A percentile compares a stretch with the other conserved stretches of the same genome.
phyloP scores from a whole-genome alignment of 257 asterid genomes.

The Solanum piurae region DNA sequence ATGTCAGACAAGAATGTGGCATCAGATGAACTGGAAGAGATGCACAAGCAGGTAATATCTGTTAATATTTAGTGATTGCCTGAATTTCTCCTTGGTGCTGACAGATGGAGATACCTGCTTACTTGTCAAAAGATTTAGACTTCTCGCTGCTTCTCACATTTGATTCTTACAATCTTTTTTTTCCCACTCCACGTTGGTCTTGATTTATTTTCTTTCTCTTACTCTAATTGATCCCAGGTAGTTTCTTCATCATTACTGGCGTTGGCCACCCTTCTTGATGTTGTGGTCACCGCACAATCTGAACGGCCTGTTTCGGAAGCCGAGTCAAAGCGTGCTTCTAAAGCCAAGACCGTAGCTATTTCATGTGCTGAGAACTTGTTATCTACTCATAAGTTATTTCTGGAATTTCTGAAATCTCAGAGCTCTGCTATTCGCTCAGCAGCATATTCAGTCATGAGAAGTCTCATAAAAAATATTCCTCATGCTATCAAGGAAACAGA shows the following conservation, averaged over 20 bases:
- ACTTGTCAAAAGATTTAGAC: not conserved
- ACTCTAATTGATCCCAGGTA: conserved; percentile 44
- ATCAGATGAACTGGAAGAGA: conserved; percentile 85
- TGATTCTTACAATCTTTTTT: not conserved
- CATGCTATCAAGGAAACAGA: conserved; percentile 59
- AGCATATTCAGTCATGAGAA: conserved; percentile 62
- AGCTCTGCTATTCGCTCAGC: conserved; percentile 79
- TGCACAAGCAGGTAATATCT: conserved; percentile 73
- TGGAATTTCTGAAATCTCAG: conserved; percentile 69
- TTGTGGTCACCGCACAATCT: conserved; percentile 36
- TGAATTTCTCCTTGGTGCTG: not conserved
- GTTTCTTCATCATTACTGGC: conserved; percentile 82
- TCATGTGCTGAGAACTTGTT: conserved; percentile 61
- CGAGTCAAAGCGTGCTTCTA: conserved; percentile 64
- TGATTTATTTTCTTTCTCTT: not conserved
- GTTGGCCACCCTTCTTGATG: conserved; percentile 78
- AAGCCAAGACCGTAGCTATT: conserved; percentile 59
- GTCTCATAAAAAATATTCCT: conserved; percentile 72
- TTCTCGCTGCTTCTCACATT: not conserved
- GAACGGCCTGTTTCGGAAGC: conserved; percentile 49
- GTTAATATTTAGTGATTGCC: not conserved
- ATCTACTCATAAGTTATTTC: conserved; percentile 54
- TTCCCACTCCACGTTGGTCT: not conserved
- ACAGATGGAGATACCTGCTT: not conserved
- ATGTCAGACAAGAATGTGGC: conserved; percentile 88